phyloP scores from a whole-genome alignment of 176 grass and related monocot species.

The Microstegium vimineum region DNA sequence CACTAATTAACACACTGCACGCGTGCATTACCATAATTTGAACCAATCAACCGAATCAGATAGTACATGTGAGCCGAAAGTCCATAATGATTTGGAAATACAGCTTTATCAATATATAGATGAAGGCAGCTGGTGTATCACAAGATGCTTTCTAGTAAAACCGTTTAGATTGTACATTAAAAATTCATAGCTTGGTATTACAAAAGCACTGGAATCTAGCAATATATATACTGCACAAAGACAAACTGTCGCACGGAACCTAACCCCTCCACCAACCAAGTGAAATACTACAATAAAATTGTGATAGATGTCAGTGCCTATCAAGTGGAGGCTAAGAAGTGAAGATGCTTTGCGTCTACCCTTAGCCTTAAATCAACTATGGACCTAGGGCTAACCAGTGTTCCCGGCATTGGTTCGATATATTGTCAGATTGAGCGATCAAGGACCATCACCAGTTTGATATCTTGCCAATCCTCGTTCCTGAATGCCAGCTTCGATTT shows the following conservation, averaged over 20 bases:
- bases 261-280: neutral
- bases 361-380: slow-evolving; percentile 8
- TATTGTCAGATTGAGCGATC: slow-evolving; percentile 9
- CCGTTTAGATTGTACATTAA: neutral
- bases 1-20: too few relatives aligned
- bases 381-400: neutral
- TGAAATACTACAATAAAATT: neutral
- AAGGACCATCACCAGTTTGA: neutral
- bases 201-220: slow-evolving; percentile 13
- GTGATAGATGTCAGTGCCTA: slow-evolving; percentile 11
- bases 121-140: neutral
- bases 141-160: neutral
- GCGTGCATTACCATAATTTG: too few relatives aligned
- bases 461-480: neutral
- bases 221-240: neutral
- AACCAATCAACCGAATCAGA: too few relatives aligned
- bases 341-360: neutral
- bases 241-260: neutral
- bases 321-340: neutral
- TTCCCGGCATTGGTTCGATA: slow-evolving; percentile 9
- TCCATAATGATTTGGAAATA: neutral
- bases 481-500: slow-evolving; percentile 4
- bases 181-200: neutral
- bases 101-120: neutral
- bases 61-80: neutral